phyloP scores from a whole-genome alignment of 202 grass and related monocot species.

The Dendrocalamus latiflorus region DNA sequence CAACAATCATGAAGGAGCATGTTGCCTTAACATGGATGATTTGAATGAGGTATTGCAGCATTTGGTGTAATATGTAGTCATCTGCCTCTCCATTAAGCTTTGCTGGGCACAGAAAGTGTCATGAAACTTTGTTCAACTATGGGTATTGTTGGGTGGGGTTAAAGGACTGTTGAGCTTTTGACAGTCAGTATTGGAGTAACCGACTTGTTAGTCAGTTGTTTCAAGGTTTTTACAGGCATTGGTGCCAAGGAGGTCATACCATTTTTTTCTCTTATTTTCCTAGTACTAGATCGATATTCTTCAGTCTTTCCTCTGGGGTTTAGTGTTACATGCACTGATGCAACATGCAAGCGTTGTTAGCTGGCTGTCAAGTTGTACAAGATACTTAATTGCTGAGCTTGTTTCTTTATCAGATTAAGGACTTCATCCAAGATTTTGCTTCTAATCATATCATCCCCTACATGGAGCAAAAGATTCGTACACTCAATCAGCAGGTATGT shows the following conservation, averaged over 20 bases:
- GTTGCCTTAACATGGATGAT: too few species aligned
- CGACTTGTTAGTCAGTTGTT: conserved; percentile 15
- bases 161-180: background rate
- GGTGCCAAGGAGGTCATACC: background rate
- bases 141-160: conserved; percentile 5
- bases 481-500: conserved; percentile 95
- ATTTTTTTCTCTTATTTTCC: background rate
- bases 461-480: conserved; percentile 97
- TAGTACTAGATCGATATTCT: conserved; percentile 1
- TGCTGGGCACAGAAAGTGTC: background rate
- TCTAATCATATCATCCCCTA: conserved; percentile 97
- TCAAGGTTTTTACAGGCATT: background rate
- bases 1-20: conserved; percentile 45
- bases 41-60: conserved; percentile 68
- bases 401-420: conserved; percentile 65
- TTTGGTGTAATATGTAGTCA: background rate
- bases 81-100: conserved; percentile 34
- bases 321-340: conserved; percentile 9
- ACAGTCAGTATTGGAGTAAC: background rate
- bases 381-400: background rate
- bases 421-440: conserved; percentile 93
- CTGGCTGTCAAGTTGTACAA: background rate
- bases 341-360: background rate
- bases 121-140: conserved; percentile 4
- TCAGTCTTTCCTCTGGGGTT: background rate